Evolutionary conservation across 306 rosid species (phyloP).

Genomic region (Castanopsis chinensis): DNA sequence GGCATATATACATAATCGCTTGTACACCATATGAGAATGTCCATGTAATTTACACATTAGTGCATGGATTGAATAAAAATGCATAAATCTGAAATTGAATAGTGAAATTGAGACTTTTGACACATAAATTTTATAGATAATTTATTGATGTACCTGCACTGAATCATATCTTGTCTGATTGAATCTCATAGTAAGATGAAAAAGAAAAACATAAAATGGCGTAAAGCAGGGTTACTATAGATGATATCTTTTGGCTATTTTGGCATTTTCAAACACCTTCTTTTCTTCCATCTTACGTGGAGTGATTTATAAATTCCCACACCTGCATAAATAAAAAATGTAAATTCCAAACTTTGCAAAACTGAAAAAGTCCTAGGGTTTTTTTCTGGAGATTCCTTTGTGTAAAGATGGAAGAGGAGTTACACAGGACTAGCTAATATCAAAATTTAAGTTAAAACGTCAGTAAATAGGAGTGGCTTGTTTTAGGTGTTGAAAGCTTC

Average conservation of each 20-base stretch:
- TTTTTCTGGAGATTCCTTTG: background rate
- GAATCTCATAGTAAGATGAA: no score
- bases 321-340: background rate
- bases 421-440: background rate
- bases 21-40: no score
- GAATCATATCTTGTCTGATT: background rate
- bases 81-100: background rate
- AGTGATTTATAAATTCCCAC: background rate
- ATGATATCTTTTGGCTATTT: no score
- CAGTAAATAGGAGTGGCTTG: background rate
- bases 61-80: background rate
- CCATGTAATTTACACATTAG: background rate
- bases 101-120: background rate
- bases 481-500: background rate
- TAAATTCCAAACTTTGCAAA: background rate
- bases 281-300: no score
- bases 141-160: background rate
- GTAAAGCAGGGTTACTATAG: no score
- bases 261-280: no score
- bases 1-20: no score
- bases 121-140: background rate
- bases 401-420: background rate
- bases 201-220: no score
- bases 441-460: background rate
- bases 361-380: background rate